These are phyloP conservation scores for Leccinum boreale DNA, from an alignment of 768 basidiomycete species.

Conservation along the genomic window DNA sequence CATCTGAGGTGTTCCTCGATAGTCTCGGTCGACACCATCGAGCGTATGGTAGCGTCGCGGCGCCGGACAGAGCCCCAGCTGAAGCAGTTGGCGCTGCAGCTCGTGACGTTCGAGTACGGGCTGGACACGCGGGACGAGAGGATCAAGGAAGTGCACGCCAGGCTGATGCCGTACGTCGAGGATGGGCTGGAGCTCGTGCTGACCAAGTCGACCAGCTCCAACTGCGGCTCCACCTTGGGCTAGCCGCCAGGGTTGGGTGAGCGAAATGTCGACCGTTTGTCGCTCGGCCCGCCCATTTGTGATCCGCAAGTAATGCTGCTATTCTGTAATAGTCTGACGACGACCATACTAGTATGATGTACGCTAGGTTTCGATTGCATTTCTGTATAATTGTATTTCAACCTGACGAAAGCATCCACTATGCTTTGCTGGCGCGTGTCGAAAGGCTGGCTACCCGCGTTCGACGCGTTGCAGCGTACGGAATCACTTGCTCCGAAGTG, in stretches of 20 bases:
- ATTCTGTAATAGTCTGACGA: no score
- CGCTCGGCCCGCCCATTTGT: no score
- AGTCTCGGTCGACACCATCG: slow-evolving; percentile 22
- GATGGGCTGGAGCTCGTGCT: slow-evolving; percentile 20
- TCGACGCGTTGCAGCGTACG: no score
- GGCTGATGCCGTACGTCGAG: slow-evolving; percentile 19
- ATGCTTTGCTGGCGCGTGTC: no score
- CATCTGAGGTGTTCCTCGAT: slow-evolving; percentile 24
- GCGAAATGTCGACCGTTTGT: no score
- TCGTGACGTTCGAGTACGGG: slow-evolving; percentile 30
- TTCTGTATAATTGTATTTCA: no score
- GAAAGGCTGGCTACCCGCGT: no score
- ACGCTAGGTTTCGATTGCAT: no score
- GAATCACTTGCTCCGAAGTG: no score
- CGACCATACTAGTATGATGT: no score
- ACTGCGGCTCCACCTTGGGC: not conserved
- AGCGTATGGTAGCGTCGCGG: slow-evolving; percentile 26
- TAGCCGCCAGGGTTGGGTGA: not conserved
- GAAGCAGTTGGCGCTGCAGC: slow-evolving; percentile 21
- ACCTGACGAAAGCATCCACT: no score
- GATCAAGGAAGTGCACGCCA: slow-evolving; percentile 16
- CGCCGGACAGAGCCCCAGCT: slow-evolving; percentile 9
- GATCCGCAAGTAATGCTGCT: no score
- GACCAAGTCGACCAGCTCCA: slow-evolving; percentile 20
- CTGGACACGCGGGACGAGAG: slow-evolving; percentile 27